These are phyloP conservation scores for Kodamaea anthophila DNA, from an alignment of 1,139 yeast species.

Conservation along the genomic window DNA sequence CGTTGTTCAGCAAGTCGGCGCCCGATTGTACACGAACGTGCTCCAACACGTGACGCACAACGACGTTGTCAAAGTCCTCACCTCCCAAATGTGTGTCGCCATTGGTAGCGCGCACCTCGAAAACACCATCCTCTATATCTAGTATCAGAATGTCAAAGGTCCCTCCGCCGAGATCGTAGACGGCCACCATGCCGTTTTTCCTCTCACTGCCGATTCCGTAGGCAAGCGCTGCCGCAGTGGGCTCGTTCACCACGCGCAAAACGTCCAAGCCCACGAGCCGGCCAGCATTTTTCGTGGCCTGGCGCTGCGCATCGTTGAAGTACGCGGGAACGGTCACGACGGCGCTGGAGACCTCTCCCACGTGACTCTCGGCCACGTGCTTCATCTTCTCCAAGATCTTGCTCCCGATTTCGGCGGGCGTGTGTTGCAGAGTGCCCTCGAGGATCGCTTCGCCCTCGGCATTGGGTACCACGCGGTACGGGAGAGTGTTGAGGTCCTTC, in stretches of 20 bases:
- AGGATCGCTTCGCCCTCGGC: constrained; percentile 62
- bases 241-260: constrained; percentile 68
- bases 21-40: constrained; percentile 41
- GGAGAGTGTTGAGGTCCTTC: constrained; percentile 47
- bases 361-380: constrained; percentile 44
- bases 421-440: constrained; percentile 31
- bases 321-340: constrained; percentile 81
- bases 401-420: constrained; percentile 57
- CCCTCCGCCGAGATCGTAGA: constrained; percentile 80
- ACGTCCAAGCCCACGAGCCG: constrained; percentile 61
- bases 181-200: constrained; percentile 59
- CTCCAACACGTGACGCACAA: constrained; percentile 48
- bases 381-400: constrained; percentile 50
- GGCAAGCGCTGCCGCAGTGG: constrained; percentile 79
- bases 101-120: constrained; percentile 76
- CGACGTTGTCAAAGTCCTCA: constrained; percentile 67
- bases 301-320: constrained; percentile 73
- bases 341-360: constrained; percentile 46
- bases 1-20: constrained; percentile 37
- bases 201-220: constrained; percentile 55
- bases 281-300: constrained; percentile 72
- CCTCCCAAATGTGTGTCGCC: constrained; percentile 85
- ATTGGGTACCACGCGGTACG: constrained; percentile 49
- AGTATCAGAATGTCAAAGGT: constrained; percentile 76
- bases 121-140: constrained; percentile 76